A percentile compares a stretch with the other conserved stretches of the same genome.
Evolutionary conservation across 352 stramenopile genomes (phyloP).

Genomic region (Pythium grandisporangium): DNA sequence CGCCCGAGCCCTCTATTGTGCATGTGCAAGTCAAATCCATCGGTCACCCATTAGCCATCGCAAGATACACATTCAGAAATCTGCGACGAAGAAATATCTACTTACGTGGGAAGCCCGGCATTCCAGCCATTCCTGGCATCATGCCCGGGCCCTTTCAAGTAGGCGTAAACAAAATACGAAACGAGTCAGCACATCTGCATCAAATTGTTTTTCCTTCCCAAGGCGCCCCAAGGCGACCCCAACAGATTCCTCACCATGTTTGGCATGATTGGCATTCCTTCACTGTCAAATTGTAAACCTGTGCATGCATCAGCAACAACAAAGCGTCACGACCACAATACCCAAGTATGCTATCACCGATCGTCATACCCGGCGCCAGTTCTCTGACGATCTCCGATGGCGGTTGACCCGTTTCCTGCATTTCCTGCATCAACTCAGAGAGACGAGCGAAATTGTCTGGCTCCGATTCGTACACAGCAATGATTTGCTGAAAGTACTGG

Average conservation of each 20-base stretch:
- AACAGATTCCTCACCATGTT: conserved; percentile 64
- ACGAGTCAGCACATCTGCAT: conserved; percentile 1
- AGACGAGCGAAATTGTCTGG: conserved; percentile 93
- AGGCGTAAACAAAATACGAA: not conserved
- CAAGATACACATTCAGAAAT: no score
- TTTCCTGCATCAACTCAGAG: conserved; percentile 97
- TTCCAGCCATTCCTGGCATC: conserved; percentile 78
- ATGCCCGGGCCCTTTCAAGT: conserved; percentile 44
- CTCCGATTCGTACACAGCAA: conserved; percentile 95
- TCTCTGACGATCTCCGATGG: conserved; percentile 97
- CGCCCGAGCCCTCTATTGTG: conserved; percentile 36
- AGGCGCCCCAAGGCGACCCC: no score
- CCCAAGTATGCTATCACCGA: not conserved
- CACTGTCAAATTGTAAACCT: conserved; percentile 94
- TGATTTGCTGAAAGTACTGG: conserved; percentile 95
- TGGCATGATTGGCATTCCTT: conserved; percentile 96
- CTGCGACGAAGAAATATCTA: no score
- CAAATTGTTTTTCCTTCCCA: no score
- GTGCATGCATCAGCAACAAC: not conserved
- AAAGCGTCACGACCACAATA: not conserved
- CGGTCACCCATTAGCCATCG: not conserved
- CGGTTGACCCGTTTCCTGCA: conserved; percentile 90
- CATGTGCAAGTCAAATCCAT: not conserved
- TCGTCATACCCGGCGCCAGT: conserved; percentile 90
- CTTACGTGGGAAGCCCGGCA: conserved; percentile 70